These are phyloP conservation scores for Erodium moschatum DNA, from an alignment of 441 rosid genomes.

Conservation along the genomic window DNA sequence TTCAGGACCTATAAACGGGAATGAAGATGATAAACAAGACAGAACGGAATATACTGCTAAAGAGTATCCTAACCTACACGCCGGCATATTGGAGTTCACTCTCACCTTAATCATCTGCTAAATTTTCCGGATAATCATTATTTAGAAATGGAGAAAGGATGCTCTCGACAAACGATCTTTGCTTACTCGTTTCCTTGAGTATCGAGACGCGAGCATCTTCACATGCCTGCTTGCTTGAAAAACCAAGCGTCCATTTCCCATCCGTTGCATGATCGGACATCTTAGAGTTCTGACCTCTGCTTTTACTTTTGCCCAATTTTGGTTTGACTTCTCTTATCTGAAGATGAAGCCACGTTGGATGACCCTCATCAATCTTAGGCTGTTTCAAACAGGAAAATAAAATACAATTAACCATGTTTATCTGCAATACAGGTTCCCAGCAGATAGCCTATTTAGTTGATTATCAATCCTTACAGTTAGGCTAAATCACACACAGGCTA, in stretches of 20 bases:
- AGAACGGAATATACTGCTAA: not conserved
- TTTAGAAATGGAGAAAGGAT: slow-evolving; percentile 33
- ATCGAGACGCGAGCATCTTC: slow-evolving; percentile 39
- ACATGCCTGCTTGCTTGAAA: slow-evolving; percentile 41
- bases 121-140: slow-evolving; percentile 22
- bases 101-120: slow-evolving; percentile 21
- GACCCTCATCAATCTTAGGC: slow-evolving; percentile 55
- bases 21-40: too few relatives aligned
- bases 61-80: not conserved
- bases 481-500: not conserved
- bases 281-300: slow-evolving; percentile 19
- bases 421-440: not conserved
- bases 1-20: not conserved
- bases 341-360: slow-evolving; percentile 58
- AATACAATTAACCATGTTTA: not conserved
- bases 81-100: slow-evolving; percentile 12
- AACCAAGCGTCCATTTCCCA: slow-evolving; percentile 65
- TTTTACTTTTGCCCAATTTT: slow-evolving; percentile 27
- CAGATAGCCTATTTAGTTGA: not conserved
- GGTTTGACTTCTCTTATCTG: slow-evolving; percentile 55
- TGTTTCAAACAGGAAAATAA: slow-evolving; percentile 21
- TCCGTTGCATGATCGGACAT: slow-evolving; percentile 27
- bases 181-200: slow-evolving; percentile 38
- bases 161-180: slow-evolving; percentile 33
- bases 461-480: not conserved